These are phyloP conservation scores for Talaromyces sp. DNA, from an alignment of 2,329 filamentous ascomycete genomes.

Conservation along the genomic window DNA sequence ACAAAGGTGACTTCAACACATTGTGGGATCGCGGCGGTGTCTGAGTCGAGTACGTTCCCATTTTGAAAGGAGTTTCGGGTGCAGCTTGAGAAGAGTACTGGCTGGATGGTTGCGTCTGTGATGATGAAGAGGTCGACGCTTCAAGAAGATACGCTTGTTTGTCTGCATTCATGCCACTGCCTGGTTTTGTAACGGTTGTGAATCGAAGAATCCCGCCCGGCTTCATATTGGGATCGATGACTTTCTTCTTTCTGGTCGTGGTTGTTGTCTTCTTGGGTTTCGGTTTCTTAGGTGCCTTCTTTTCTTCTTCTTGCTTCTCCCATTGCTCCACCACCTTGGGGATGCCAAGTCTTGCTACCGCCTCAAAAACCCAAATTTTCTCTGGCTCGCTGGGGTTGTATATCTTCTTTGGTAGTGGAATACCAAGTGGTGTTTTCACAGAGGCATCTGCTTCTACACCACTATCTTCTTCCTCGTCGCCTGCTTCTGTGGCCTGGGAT, in stretches of 20 bases:
- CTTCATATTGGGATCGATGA: slow-evolving; percentile 37
- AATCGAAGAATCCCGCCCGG: slow-evolving; percentile 37
- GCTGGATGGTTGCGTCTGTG: slow-evolving; percentile 6
- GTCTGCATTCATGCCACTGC: slow-evolving; percentile 21
- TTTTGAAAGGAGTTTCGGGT: not conserved
- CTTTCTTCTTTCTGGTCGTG: slow-evolving; percentile 28
- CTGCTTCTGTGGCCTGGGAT: slow-evolving; percentile 25
- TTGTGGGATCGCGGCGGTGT: not conserved
- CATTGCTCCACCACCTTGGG: slow-evolving; percentile 62
- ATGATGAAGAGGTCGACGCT: slow-evolving; percentile 14
- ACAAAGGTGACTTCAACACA: not conserved
- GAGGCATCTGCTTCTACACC: slow-evolving; percentile 18
- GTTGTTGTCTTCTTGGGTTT: slow-evolving; percentile 20
- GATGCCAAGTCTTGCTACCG: slow-evolving; percentile 58
- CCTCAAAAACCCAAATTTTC: slow-evolving; percentile 64
- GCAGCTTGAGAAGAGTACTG: not conserved
- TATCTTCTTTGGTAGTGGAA: slow-evolving; percentile 20
- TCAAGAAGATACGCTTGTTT: slow-evolving; percentile 26
- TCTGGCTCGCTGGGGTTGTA: slow-evolving; percentile 62
- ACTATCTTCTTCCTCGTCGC: slow-evolving; percentile 26
- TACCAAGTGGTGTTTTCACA: slow-evolving; percentile 16
- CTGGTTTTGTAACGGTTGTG: slow-evolving; percentile 33
- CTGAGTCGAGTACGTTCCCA: not conserved
- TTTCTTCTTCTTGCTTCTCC: slow-evolving; percentile 42
- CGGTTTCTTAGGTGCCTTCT: slow-evolving; percentile 20